Percentiles rank a stretch among this genome's conserved stretches.
phyloP scores from a whole-genome alignment of 768 basidiomycete species.

The Suillus variegatus region DNA sequence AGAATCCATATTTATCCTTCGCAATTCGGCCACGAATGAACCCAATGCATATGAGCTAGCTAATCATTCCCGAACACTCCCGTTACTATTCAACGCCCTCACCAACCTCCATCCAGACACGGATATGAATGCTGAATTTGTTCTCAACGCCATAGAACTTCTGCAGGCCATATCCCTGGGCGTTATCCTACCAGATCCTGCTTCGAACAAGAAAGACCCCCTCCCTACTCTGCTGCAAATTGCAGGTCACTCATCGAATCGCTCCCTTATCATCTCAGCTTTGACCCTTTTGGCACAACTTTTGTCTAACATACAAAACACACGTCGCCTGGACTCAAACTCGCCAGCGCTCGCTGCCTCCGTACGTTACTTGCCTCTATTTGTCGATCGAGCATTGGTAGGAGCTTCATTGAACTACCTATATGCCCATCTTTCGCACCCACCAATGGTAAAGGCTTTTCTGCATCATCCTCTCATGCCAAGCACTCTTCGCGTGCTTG shows the following conservation, averaged over 20 bases:
- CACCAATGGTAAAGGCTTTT: slow-evolving; percentile 76
- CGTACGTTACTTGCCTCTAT: slow-evolving; percentile 72
- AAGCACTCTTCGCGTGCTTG: slow-evolving; percentile 65
- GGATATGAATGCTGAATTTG: slow-evolving; percentile 73
- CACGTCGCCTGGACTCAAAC: slow-evolving; percentile 48
- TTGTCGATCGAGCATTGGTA: slow-evolving; percentile 66
- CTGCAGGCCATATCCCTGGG: slow-evolving; percentile 60
- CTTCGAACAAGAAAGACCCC: slow-evolving; percentile 46
- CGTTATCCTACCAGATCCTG: slow-evolving; percentile 39
- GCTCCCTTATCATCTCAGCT: slow-evolving; percentile 71
- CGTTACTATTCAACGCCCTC: slow-evolving; percentile 66
- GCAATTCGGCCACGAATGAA: slow-evolving; percentile 79
- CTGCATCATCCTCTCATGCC: slow-evolving; percentile 71
- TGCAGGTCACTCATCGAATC: slow-evolving; percentile 60
- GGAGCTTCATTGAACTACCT: slow-evolving; percentile 76
- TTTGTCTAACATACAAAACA: slow-evolving; percentile 62
- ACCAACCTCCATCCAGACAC: slow-evolving; percentile 56
- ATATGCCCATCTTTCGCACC: slow-evolving; percentile 73
- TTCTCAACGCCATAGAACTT: slow-evolving; percentile 72
- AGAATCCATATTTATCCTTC: slow-evolving; percentile 81
- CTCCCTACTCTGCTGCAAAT: slow-evolving; percentile 58
- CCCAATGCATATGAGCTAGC: slow-evolving; percentile 64
- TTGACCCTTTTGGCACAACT: slow-evolving; percentile 61
- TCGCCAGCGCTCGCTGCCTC: slow-evolving; percentile 65
- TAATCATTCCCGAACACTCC: slow-evolving; percentile 58